Evolutionary conservation across 495 filamentous ascomycete genomes (phyloP).

Genomic region (Aspergillus sclerotiicarbonarius): DNA sequence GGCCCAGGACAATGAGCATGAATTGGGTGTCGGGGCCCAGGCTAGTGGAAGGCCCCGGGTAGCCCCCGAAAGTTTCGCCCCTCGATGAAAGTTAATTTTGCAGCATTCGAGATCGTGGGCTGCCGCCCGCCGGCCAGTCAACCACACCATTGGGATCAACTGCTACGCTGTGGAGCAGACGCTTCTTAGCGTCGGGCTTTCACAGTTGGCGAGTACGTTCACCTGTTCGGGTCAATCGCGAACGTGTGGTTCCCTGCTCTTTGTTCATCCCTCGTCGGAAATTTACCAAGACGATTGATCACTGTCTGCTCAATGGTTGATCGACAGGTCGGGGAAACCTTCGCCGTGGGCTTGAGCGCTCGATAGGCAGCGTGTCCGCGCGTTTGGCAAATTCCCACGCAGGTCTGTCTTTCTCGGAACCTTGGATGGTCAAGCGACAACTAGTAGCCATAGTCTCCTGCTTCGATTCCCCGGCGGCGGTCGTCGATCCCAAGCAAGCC

Average conservation of each 20-base stretch:
- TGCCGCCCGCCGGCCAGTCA: background rate
- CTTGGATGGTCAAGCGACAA: background rate
- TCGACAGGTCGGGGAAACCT: background rate
- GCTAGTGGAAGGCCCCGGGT: background rate
- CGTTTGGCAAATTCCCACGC: background rate
- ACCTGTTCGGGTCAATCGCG: slow-evolving; percentile 1
- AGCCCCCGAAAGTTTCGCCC: background rate
- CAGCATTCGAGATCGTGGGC: background rate
- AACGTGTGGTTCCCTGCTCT: background rate
- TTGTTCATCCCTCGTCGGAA: background rate
- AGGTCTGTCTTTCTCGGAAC: background rate
- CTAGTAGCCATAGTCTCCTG: background rate
- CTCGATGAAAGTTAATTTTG: background rate
- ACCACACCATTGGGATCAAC: background rate
- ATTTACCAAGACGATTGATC: background rate
- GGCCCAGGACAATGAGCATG: background rate
- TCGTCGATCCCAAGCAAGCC: background rate
- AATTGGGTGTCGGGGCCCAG: background rate
- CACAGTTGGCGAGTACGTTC: background rate
- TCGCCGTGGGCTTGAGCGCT: background rate
- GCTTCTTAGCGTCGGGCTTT: background rate
- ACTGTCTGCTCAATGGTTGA: slow-evolving; percentile 1
- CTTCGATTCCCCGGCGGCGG: background rate
- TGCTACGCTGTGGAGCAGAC: background rate
- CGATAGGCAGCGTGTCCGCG: slow-evolving; percentile 6